Evolutionary conservation across 2,329 filamentous ascomycete genomes (phyloP).

Genomic region (Zymoseptoria ardabiliae): DNA sequence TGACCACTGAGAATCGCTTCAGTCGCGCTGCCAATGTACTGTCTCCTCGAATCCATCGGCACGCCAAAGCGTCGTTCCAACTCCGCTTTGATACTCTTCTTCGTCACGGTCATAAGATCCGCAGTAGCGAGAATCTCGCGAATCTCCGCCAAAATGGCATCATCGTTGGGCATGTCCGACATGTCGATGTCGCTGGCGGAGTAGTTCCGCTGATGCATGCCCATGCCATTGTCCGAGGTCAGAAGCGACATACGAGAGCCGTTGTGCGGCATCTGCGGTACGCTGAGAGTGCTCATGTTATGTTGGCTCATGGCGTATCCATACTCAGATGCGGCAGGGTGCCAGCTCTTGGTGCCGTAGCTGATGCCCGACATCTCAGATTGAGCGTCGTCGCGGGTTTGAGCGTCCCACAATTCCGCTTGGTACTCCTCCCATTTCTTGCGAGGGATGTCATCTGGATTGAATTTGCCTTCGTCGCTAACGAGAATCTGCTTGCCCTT

Average conservation of each 20-base stretch:
- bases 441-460: conserved; percentile 82
- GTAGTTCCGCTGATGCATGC: conserved; percentile 16
- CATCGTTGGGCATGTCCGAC: conserved; percentile 68
- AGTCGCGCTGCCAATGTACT: conserved; percentile 62
- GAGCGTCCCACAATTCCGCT: conserved; percentile 91
- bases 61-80: conserved; percentile 85
- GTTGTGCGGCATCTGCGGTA: conserved; percentile 38
- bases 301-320: conserved; percentile 46
- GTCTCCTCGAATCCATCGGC: conserved; percentile 75
- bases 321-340: conserved; percentile 55
- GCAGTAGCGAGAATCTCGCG: conserved; percentile 84
- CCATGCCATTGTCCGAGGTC: conserved; percentile 52
- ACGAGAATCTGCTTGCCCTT: conserved; percentile 87
- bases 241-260: conserved; percentile 70
- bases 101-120: conserved; percentile 95
- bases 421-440: conserved; percentile 99
- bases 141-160: conserved; percentile 86
- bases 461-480: conserved; percentile 96
- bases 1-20: conserved; percentile 37
- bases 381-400: conserved; percentile 74
- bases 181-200: conserved; percentile 58
- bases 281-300: conserved; percentile 53
- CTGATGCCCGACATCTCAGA: conserved; percentile 91
- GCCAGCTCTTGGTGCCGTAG: conserved; percentile 78
- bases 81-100: conserved; percentile 95